Evolutionary conservation across 2,329 filamentous ascomycete genomes (phyloP).

Genomic region (Penicillium sp.): DNA sequence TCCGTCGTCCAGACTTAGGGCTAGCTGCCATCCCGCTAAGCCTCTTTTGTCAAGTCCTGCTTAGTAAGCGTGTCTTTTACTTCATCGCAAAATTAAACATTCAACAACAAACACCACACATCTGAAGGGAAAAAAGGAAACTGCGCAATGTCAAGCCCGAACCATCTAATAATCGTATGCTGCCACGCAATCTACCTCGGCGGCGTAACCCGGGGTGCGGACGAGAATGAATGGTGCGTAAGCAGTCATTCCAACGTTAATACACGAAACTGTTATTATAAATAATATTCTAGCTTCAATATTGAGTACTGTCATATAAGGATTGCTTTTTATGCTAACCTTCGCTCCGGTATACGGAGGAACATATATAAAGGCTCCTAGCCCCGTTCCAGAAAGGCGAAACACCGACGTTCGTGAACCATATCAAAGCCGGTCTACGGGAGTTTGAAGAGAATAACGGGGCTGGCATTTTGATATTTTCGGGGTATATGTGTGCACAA

Average conservation of each 20-base stretch:
- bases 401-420: slow-evolving; percentile 72
- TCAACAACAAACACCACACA: too few relatives aligned
- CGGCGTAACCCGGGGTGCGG: slow-evolving; percentile 48
- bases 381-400: slow-evolving; percentile 74
- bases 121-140: too few relatives aligned
- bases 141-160: slow-evolving; percentile 17
- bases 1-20: too few relatives aligned
- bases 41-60: too few relatives aligned
- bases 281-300: too few relatives aligned
- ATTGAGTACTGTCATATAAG: too few relatives aligned
- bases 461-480: slow-evolving; percentile 61
- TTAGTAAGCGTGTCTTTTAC: too few relatives aligned
- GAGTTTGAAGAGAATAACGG: slow-evolving; percentile 44
- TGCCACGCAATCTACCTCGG: slow-evolving; percentile 77
- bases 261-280: too few relatives aligned
- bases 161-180: slow-evolving; percentile 71
- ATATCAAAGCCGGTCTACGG: slow-evolving; percentile 63
- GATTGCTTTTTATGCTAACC: too few relatives aligned
- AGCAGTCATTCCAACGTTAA: neutral
- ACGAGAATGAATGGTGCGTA: slow-evolving; percentile 58
- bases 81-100: too few relatives aligned
- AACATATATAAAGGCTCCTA: slow-evolving; percentile 53
- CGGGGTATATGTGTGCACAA: slow-evolving; percentile 58
- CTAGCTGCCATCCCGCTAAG: too few relatives aligned
- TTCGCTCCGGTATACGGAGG: too few relatives aligned